Base-by-base conservation (phyloP, 305 asterid genomes). In the Fraxinus floribunda region DNA sequence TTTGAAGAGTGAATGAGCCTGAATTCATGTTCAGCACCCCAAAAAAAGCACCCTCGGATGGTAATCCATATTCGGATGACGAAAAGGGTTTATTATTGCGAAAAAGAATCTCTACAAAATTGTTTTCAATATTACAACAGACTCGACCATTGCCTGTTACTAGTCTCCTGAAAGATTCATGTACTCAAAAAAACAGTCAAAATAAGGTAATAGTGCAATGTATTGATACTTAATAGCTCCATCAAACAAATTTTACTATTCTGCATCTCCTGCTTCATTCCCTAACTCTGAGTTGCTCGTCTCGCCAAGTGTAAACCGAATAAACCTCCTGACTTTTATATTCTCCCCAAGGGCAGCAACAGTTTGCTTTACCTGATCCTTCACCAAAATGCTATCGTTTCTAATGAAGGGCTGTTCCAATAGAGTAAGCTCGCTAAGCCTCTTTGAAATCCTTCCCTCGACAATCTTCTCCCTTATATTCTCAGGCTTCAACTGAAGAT, bases 331-430 rank as follows among this genome's bases (percentile, higher is more conserved):
- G 20, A 94, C 97, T 68, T 96, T 96, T 44, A 96, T 89, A 89
- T 96, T 96, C 89, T 96, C 99, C 83, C 98, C 99, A 11, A 94
- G 87, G 10, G 91, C 87, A 11, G 98, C 98, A 73, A 96, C 94
- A 16, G 97, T 96, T 87, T 93, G 98, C 93, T 93, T 96, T 35
- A 96, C 95, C 91, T 93, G 84, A 62, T 94, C 99, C 86, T 93
- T 96, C 86, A 96, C 97, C 72, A 91, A 83, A 78, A 94, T 26
- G 29, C 88, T 75, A 75, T 94, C 98, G 62, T 93, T 85, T 71
- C 90, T 94, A 36, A 96, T 93, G 87, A 91, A 96, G 18, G 94
- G 85, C 88, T 94, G 99, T 82, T 96, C 99, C 39, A 94, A 76
- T 76, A 96, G 97, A 46, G 96, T 91, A 74, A 96, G 92, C 90